Evolutionary conservation across 768 basidiomycete genomes (phyloP), one percentile per base, ranked within the genome.

Genomic region (Russula abietina): DNA sequence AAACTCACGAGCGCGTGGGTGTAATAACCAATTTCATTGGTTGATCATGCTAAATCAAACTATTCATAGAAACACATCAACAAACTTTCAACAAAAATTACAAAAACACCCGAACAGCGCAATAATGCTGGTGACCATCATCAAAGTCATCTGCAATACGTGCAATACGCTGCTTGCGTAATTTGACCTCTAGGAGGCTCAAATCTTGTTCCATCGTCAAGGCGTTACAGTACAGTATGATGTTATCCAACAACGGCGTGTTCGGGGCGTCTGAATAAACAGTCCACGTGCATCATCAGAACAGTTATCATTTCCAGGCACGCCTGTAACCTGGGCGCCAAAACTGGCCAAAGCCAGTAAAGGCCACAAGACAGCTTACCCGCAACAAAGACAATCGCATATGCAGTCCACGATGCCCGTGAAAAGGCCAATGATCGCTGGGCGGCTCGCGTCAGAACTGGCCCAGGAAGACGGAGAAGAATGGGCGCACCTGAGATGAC

Each of bases 341-440:
- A 22, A 12, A 28, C n/a, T 24, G 24, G n/a, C 26, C 17, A 56
- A 22, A 12, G 39, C 43, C n/a, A n/a, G n/a, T n/a, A n/a, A n/a
- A n/a, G n/a, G n/a, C n/a, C 45, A 22, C 43, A 45, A n/a, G 43
- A 32, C 45, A 49, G 65, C 73, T 53, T 63, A 78, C 75, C 77
- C 69, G 72, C 77, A 81, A 68, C 79, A 80, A 52, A 77, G 73
- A 61, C 77, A 76, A 16, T 63, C 70, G 14, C 79, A 79, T 36
- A 82, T 68, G 66, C 78, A 81, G 65, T 81, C 74, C 7, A 73
- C 73, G 9, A 81, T 68, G 1, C 72, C 72, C 7, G 75, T 75
- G 16, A 81, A 52, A 60, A 71, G 77, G 26, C 72, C 74, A n/a
- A 76, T 71, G 55, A 82, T 77, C 11, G 74, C 80, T 80, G 57